Evolutionary conservation across 73 alveolate species (phyloP).

Genomic region (Paramecium sexaurelia): DNA sequence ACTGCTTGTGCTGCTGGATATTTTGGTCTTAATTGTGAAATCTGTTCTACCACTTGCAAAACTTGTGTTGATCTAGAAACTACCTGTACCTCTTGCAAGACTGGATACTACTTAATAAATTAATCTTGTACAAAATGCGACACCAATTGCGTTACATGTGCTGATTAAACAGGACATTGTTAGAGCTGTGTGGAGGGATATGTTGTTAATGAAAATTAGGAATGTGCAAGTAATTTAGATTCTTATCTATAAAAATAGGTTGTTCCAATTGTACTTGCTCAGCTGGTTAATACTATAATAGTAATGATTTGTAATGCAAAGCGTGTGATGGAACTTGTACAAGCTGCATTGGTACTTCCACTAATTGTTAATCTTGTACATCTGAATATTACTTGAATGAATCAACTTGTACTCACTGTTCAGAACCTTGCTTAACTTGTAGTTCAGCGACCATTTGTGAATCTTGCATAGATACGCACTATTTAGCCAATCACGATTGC

Average conservation of each 20-base stretch:
- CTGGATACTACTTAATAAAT: background rate
- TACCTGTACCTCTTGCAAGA: background rate
- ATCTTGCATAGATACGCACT: background rate
- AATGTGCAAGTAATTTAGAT: background rate
- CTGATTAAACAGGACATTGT: background rate
- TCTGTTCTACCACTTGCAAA: background rate
- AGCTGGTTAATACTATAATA: background rate
- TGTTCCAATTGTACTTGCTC: constrained; percentile 18
- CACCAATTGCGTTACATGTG: background rate
- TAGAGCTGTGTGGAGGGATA: background rate
- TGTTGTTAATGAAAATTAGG: background rate
- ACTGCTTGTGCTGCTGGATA: background rate
- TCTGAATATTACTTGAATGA: background rate
- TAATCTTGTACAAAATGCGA: background rate
- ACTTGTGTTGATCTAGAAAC: background rate
- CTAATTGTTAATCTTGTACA: background rate
- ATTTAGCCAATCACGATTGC: background rate
- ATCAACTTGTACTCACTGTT: background rate
- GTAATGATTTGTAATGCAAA: background rate
- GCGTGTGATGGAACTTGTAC: background rate
- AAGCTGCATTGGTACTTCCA: background rate
- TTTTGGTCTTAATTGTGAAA: background rate
- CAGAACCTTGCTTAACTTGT: background rate
- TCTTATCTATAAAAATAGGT: background rate
- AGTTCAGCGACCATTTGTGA: background rate